These are phyloP conservation scores for Athelia sp. DNA, from an alignment of 1,284 basidiomycete genomes.

Conservation along the genomic window DNA sequence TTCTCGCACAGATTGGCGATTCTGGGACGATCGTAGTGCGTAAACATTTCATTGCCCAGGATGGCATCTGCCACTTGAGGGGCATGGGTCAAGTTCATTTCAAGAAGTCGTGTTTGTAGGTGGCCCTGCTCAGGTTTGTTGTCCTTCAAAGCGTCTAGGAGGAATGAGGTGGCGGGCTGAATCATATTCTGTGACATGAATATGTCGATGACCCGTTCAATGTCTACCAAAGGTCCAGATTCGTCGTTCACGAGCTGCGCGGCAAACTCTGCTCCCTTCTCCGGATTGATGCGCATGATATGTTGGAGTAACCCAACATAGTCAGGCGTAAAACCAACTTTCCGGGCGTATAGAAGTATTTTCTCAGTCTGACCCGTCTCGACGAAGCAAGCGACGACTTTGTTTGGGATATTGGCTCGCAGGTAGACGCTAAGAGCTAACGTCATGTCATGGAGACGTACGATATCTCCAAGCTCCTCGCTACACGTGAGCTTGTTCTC, in stretches of 20 bases:
- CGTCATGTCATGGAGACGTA: slow-evolving; percentile 94
- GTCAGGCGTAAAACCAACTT: slow-evolving; percentile 93
- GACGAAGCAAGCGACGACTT: slow-evolving; percentile 98
- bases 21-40: slow-evolving; percentile 93
- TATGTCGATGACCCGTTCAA: slow-evolving; percentile 96
- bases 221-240: slow-evolving; percentile 86
- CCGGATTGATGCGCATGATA: slow-evolving; percentile 94
- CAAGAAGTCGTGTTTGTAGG: slow-evolving; percentile 93
- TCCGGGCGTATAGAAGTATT: slow-evolving; percentile 97
- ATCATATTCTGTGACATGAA: slow-evolving; percentile 99
- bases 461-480: slow-evolving; percentile 98
- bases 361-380: slow-evolving; percentile 99
- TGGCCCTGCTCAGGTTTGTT: slow-evolving; percentile 98
- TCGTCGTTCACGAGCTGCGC: slow-evolving; percentile 95
- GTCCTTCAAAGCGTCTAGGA: slow-evolving; percentile 98
- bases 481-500: slow-evolving; percentile 99
- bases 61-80: slow-evolving; percentile 99
- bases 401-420: slow-evolving; percentile 97
- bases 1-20: slow-evolving; percentile 99
- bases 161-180: slow-evolving; percentile 97
- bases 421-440: slow-evolving; percentile 98
- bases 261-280: slow-evolving; percentile 98
- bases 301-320: slow-evolving; percentile 96
- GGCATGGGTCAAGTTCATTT: slow-evolving; percentile 98
- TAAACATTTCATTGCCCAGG: slow-evolving; percentile 98